Evolutionary conservation across 2,329 filamentous ascomycete genomes (phyloP), one percentile per base, ranked within the genome.

Genomic region (Alternaria consortialis): DNA sequence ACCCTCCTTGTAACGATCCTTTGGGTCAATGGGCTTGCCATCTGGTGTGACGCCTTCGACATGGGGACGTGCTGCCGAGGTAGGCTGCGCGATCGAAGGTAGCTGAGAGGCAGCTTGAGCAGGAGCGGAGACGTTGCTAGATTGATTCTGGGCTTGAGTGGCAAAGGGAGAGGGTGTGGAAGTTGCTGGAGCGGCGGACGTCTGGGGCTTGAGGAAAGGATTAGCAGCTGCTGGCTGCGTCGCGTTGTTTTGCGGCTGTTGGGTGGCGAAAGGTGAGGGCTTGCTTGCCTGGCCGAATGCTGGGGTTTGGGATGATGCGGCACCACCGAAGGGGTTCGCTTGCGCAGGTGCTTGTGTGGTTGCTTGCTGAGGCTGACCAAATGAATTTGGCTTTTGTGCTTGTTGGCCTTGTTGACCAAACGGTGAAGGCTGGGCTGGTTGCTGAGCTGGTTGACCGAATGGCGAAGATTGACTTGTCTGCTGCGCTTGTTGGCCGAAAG

Each of bases 1-100:
- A 2, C 86, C 78, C 73, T 92, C 88, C 8, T 90, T 90, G 64
- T 90, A 81, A 36, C 81, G 75, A 47, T 80, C 83, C 50, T 79
- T 79, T 6, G 72, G 71, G 34, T 75, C 74, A 32, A 75, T 69
- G 17, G 53, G 42, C 23, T 58, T 64, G 20, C 44, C 60, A 47
- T 62, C 59, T 43, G 58, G 58, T 27, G 54, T 61, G 11, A 53
- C 48, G 15, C 58, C 58, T 15, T 56, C 39, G 12, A 53, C 48
- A 29, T 61, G 58, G 34, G 54, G 54, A 36, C 63, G 57, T 48
- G 63, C 43, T 53, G 65, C 27, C 29, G 59, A 56, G 31, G 58
- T 27, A n/a, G 59, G 39, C 36, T 65, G 63, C 5, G 47, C n/a
- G 91, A 88, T 52, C 85, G 83, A 81, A 85, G 87, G 58, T 23